A percentile compares a stretch with the other conserved stretches of the same genome.
These are phyloP conservation scores for Xerocomus potaroensis DNA, from an alignment of 768 basidiomycete genomes.

Conservation along the genomic window DNA sequence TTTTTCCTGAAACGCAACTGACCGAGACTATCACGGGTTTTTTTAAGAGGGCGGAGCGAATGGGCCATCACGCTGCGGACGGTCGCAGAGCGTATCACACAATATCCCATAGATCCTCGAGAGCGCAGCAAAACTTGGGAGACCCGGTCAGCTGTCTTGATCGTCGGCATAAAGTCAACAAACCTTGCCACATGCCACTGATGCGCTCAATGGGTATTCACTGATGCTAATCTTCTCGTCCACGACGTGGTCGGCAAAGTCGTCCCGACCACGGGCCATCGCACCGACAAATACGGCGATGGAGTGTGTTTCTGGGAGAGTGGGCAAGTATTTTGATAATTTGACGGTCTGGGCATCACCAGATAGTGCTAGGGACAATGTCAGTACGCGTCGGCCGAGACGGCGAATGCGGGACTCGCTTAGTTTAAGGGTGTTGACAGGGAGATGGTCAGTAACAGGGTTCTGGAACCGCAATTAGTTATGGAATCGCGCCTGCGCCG, in stretches of 20 bases:
- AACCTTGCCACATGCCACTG: slow-evolving; percentile 97
- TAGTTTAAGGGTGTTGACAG: slow-evolving; percentile 91
- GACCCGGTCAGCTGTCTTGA: slow-evolving; percentile 1
- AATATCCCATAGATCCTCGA: slow-evolving; percentile 96
- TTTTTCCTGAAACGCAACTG: slow-evolving; percentile 5
- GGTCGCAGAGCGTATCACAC: slow-evolving; percentile 40
- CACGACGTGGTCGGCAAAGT: slow-evolving; percentile 92
- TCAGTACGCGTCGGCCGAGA: slow-evolving; percentile 4
- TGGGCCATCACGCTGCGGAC: too few species aligned
- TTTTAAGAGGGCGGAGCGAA: too few species aligned
- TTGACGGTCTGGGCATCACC: slow-evolving; percentile 83
- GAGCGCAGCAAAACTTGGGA: slow-evolving; percentile 76
- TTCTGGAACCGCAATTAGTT: slow-evolving; percentile 49
- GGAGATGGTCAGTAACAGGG: slow-evolving; percentile 91
- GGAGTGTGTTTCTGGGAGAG: slow-evolving; percentile 81
- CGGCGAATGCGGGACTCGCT: slow-evolving; percentile 50
- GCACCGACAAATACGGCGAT: slow-evolving; percentile 96
- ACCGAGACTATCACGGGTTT: background rate
- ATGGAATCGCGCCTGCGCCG: background rate
- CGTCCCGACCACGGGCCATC: slow-evolving; percentile 94
- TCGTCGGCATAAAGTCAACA: slow-evolving; percentile 21
- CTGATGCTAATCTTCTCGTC: slow-evolving; percentile 98
- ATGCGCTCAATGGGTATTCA: slow-evolving; percentile 88
- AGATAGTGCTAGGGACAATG: slow-evolving; percentile 62
- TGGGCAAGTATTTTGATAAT: slow-evolving; percentile 79